Base-by-base conservation (phyloP, 1,284 basidiomycete genomes). In the Vanrija sp. region DNA sequence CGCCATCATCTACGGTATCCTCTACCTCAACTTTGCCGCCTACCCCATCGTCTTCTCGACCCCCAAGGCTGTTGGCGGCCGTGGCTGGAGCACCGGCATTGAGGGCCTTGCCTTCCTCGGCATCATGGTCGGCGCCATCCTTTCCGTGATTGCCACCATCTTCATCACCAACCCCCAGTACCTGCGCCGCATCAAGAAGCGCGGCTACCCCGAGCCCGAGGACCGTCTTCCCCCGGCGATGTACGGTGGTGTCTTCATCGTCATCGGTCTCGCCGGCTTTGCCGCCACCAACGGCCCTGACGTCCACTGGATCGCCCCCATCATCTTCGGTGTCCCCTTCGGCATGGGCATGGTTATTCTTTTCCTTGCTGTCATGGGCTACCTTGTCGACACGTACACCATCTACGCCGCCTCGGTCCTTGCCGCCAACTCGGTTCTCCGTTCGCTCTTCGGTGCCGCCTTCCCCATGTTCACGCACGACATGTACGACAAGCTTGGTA, bases 371-470 rank as follows among this genome's bases (percentile, higher is more conserved):
- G 71, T 83, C 19, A 81, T 81, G 29, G 81, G 83, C 12, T 86
- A 86, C 73, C 76, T 86, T 56, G 83, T 86, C 80, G 84, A 85
- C 63, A 76, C 80, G 5, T 86, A 85, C 71, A 78, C 78, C 25
- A 68, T 65, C 58, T 68, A 75, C 67, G 56, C 63, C 21, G 85
- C 85, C 0, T 84, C 82, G 52, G 85, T 85, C 10, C 79, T 86
- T 29, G 85, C 87, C 3, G 83, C 86, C 52, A 87, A 86, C 43
- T 83, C 87, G 19, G 82, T 89, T 45, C 71, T 87, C 19, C 83
- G 87, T 55, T 86, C 83, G 3, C 75, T 82, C 2, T 82, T 85
- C 59, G 87, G 85, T 18, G 83, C 83, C 1, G 77, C 82, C 3
- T 86, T 86, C 72, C 85, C 85, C 10, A 72, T 86, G 7, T 82